Evolutionary conservation across 805 yeast genomes (phyloP), one percentile per base, ranked within the genome.

Genomic region (Metschnikowia henanensis): DNA sequence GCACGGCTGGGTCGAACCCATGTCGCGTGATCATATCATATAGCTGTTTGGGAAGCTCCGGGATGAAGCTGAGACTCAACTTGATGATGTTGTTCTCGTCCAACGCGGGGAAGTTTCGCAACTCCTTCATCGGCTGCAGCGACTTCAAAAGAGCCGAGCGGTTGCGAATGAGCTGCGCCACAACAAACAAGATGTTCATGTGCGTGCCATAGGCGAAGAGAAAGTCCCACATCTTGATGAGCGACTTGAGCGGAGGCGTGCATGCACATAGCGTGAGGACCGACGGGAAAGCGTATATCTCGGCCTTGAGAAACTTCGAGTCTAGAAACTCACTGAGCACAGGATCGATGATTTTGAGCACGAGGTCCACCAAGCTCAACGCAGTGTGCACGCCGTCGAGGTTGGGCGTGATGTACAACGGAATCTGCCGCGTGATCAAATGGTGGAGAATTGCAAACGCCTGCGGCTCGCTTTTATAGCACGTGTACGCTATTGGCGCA

Each of bases 191-290:
- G 22, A 91, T 77, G 64, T 91, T 90, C 82, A 89, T 76, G 57
- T 91, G 96, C 16, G 86, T 80, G 0, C 97, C 97, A 56, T 87
- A 90, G 3, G 97, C 95, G 63, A 90, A 85, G 54, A 89, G 65
- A 52, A 90, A 86, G 61, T 90, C 97, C 97, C 97, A 90, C 15
- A 90, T 70, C 45, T 81, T 77, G 30, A 90, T 64, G 1, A 87
- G 86, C 50, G 90, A 88, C 25, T 70, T 66, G 35, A 91, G 68
- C 0, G 96, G 91, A 8, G 95, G 95, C 5, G 95, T 88, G 55
- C 96, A 87, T 2, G 96, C 92, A 43, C 91, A 81, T 36, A 91
- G 67, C 0, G 97, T 90, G 50, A 91, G 65, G 1, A 89, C 86
- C 0, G 91, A 81, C 4, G 90, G 87, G 51, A 90, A 82, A 0